Evolutionary conservation across 208 protist species (phyloP), one percentile per base, ranked within the genome.

Genomic region (Crithidia fasciculata): DNA sequence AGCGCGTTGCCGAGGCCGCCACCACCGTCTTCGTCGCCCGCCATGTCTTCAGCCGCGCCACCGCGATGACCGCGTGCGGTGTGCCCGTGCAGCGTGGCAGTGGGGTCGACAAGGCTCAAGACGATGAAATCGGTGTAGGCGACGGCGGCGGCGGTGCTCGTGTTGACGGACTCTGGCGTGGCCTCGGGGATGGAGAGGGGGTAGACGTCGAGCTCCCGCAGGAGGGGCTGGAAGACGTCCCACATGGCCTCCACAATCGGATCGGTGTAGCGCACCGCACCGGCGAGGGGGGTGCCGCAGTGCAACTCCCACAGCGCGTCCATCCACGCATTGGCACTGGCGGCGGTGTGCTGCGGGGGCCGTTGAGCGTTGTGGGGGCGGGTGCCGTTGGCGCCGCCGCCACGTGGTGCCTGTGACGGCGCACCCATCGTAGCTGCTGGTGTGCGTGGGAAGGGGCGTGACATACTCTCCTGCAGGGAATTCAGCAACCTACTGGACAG

Each of bases 211-310:
- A 86, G 57, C 8, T 69, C 37, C 12, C 65, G 57, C 41, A 92
- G 72, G 52, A 93, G 69, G 3, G 86, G 80, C 8, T 78, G 80
- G 72, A 93, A 95, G 37, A 92, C 60, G 18, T 78, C 74, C 88
- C 90, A 95, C 82, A 95, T 85, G 58, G 88, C 78, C 50, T 81
- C 69, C 16, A 95, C 87, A 45, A 90, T 75, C 16, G 77, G 61
- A 40, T 95, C 90, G 7, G 73, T 87, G 82, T 90, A 90, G 60
- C 82, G 60, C 52, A 80, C 67, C 5, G 84, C 62, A 2, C 63
- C 71, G 37, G 68, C 39, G 28, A 92, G 80, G 15, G 71, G 74
- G 16, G 39, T 18, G n/a, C 72, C 61, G 67, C 89, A 90, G 76
- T 94, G 83, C 18, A 84, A n/a, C 40, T 83, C 50, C 87, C 90